phyloP scores from a whole-genome alignment of 805 yeast genomes.

The Brettanomyces sp. region DNA sequence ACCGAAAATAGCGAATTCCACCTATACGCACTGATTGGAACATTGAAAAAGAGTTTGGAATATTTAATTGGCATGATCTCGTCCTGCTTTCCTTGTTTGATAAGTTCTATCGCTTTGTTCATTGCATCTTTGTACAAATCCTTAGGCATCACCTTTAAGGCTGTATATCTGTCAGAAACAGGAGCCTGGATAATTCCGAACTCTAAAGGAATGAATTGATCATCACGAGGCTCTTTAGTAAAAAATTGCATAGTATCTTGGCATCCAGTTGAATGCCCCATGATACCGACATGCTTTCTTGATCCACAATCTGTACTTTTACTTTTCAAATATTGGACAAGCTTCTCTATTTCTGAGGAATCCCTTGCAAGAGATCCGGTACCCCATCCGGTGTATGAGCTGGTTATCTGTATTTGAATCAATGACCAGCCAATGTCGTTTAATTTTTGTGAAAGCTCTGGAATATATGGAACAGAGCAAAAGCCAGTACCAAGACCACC shows the following conservation, averaged over 20 bases:
- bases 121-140: slow-evolving; percentile 12
- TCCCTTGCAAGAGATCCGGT: slow-evolving; percentile 54
- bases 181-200: slow-evolving; percentile 70
- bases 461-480: slow-evolving; percentile 45
- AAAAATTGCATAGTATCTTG: slow-evolving; percentile 64
- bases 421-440: slow-evolving; percentile 45
- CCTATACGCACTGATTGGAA: slow-evolving; percentile 62
- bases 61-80: slow-evolving; percentile 46
- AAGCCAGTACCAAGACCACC: slow-evolving; percentile 71
- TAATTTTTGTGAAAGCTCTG: slow-evolving; percentile 24
- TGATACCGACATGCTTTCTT: slow-evolving; percentile 43
- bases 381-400: slow-evolving; percentile 71
- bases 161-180: slow-evolving; percentile 55
- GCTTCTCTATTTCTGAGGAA: slow-evolving; percentile 40
- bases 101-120: slow-evolving; percentile 28
- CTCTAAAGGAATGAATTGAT: slow-evolving; percentile 25
- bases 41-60: slow-evolving; percentile 34
- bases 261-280: slow-evolving; percentile 85
- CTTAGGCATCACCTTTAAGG: slow-evolving; percentile 9
- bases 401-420: slow-evolving; percentile 45
- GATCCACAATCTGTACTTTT: slow-evolving; percentile 29
- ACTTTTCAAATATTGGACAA: slow-evolving; percentile 47
- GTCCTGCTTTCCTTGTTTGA: slow-evolving; percentile 32
- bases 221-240: slow-evolving; percentile 23
- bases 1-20: slow-evolving; percentile 51